Percentiles rank a stretch among this genome's conserved stretches.
Evolutionary conservation across 208 protist species (phyloP).

Genomic region (Crithidia sp.): DNA sequence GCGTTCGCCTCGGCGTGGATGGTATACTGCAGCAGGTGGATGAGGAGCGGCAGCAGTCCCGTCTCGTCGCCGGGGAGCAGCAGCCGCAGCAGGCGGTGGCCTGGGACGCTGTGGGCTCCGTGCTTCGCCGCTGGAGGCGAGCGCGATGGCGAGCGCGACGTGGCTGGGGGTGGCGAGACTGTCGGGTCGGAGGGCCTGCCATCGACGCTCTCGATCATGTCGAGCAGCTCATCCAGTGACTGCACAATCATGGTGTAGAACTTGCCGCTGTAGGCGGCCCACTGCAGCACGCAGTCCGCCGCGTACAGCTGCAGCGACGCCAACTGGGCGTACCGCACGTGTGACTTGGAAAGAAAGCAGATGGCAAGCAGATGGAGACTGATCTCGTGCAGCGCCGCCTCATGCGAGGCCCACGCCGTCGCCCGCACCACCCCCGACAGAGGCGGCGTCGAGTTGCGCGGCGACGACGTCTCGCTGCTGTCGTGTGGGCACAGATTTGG

Average conservation of each 20-base stretch:
- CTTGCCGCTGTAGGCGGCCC: constrained; percentile 62
- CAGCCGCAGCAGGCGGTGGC: constrained; percentile 5
- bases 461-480: constrained; percentile 33
- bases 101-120: neutral
- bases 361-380: constrained; percentile 54
- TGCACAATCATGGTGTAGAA: constrained; percentile 76
- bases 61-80: constrained; percentile 29
- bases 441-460: constrained; percentile 37
- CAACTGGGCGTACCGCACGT: constrained; percentile 34
- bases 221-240: constrained; percentile 35
- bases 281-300: constrained; percentile 72
- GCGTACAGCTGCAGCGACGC: constrained; percentile 57
- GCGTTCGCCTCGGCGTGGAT: constrained; percentile 69
- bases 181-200: neutral
- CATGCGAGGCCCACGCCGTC: constrained; percentile 68
- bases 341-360: constrained; percentile 30
- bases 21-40: constrained; percentile 53
- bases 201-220: constrained; percentile 22
- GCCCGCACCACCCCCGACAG: constrained; percentile 49
- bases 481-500: constrained; percentile 59
- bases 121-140: constrained; percentile 7
- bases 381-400: constrained; percentile 53
- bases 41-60: constrained; percentile 69
- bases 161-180: neutral
- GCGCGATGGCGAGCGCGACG: constrained; percentile 3